Base-by-base conservation (phyloP, 192 early-diverging fungal species). In the Coemansia asiatica region DNA sequence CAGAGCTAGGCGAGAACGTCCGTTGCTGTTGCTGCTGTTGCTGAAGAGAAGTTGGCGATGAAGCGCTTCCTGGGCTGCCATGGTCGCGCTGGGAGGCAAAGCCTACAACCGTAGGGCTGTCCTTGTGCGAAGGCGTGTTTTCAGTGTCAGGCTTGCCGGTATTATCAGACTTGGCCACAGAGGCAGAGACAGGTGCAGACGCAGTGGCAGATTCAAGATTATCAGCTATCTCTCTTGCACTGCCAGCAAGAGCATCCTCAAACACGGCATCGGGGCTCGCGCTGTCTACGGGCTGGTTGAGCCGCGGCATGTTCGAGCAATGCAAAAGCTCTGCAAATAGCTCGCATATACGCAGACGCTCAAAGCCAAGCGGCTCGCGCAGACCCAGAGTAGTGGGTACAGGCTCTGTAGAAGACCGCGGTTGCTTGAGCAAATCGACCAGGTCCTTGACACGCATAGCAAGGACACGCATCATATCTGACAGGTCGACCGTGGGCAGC, bases 261-360 rank as follows among this genome's bases (percentile, higher is more conserved):
- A 44, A 44, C 40, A 44, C 40, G 15, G 40, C 40, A 12, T 44
- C 40, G 3, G 2, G 12, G 10, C 40, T 44, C 12, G 29, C 47
- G 21, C 22, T 21, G n/a, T 40, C 66, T n/a, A 54, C 28, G 16
- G 46, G 38, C 47, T 77, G 66, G 68, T 93, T 93, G 10, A 93
- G 72, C 2, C 87, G 86, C n/a, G 85, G 85, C 91, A 93, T 91
- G 68, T 89, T 91, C 47, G 91, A 90, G 69, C 91, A 92, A 69
- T 98, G 97, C 50, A 99, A 75, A 18, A 99, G 78, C 82, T 99
- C 97, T 5, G 97, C 97, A 86, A 98, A 95, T 64, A 99, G 86
- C 79, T 99, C 97, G 76, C 97, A 98, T 40, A 94, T 92, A 60
- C 92, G 92, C 40, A 99, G 80, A 13, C 97, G 86, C 79, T 97